Base-by-base conservation (phyloP, 2,329 filamentous ascomycete species). In the Botrytis sinoallii region DNA sequence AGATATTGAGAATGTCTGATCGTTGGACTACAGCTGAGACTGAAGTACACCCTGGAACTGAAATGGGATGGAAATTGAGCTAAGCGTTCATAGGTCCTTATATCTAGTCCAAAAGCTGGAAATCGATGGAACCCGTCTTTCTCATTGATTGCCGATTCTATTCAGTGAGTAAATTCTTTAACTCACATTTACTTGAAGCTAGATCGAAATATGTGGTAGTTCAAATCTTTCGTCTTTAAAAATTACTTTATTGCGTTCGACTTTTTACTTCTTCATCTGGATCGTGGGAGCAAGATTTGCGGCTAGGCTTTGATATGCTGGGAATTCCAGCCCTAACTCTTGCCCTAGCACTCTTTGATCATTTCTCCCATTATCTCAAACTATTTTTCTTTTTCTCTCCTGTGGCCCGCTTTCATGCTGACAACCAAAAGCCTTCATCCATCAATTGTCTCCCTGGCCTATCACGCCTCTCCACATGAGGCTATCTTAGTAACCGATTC, bases 401-500 rank as follows among this genome's bases (percentile, higher is more conserved):
- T 55, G 18, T 25, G 25, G 29, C 8, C 46, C 20, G n/a, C 22
- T 20, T 12, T 29, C 61, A 14, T 40, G 4, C 65, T 68, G 10
- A 68, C 25, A 55, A 29, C 32, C 25, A 35, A 59, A 69, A 73
- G 71, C 74, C 79, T 89, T 5, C 86, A 88, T 75, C 86, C 86
- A 0, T 79, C 81, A 25, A 83, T 87, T 1, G 82, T 86, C 0
- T 83, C 83, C 0, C 81, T 88, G 46, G 83, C 87, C 5, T 84
- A 86, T 78, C 82, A 83, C 35, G 79, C 84, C 3, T 84, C 84
- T 46, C 85, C 85, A 2, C 75, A 79, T 22, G 84, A 84, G 74
- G 85, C 85, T 75, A 86, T 88, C 66, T 79, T 88, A 64, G 84
- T 88, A 74, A 88, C 86, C 1, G 87, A 88, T 79, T 84, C 82